A percentile compares a stretch with the other conserved stretches of the same genome.
Evolutionary conservation across 192 early-diverging fungal species (phyloP).

Genomic region (Entrophospora sp.): DNA sequence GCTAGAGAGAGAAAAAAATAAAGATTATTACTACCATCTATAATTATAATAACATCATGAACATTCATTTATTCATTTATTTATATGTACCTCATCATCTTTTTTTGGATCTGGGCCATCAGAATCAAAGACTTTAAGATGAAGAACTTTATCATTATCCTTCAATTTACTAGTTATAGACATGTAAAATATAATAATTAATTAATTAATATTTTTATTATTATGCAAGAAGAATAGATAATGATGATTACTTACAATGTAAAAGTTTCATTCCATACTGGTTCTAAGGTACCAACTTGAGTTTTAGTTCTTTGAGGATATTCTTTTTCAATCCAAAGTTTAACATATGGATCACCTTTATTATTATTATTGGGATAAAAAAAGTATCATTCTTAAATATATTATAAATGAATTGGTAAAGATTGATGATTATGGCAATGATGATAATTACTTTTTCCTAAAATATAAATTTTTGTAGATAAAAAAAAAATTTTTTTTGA

Average conservation of each 20-base stretch:
- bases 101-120: conserved; percentile 14
- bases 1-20: not conserved
- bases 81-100: conserved; percentile 19
- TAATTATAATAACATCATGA: not conserved
- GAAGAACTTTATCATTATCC: not conserved
- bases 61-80: not conserved
- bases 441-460: too few relatives aligned
- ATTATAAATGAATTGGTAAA: too few relatives aligned
- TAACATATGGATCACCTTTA: conserved; percentile 11
- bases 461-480: too few relatives aligned
- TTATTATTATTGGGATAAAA: too few relatives aligned
- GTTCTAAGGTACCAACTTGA: conserved; percentile 7
- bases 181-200: conserved; percentile 8
- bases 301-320: conserved; percentile 22
- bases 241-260: conserved; percentile 17
- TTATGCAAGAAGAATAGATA: not conserved
- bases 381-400: too few relatives aligned
- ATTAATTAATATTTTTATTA: not conserved
- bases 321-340: conserved; percentile 23
- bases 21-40: not conserved
- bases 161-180: conserved; percentile 18
- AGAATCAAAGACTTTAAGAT: conserved; percentile 24
- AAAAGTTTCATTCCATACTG: conserved; percentile 29
- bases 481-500: too few relatives aligned
- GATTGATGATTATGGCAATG: too few relatives aligned